A percentile compares a stretch with the other conserved stretches of the same genome.
These are phyloP conservation scores for Pythium insidiosum DNA, from an alignment of 352 stramenopile genomes.

Conservation along the genomic window DNA sequence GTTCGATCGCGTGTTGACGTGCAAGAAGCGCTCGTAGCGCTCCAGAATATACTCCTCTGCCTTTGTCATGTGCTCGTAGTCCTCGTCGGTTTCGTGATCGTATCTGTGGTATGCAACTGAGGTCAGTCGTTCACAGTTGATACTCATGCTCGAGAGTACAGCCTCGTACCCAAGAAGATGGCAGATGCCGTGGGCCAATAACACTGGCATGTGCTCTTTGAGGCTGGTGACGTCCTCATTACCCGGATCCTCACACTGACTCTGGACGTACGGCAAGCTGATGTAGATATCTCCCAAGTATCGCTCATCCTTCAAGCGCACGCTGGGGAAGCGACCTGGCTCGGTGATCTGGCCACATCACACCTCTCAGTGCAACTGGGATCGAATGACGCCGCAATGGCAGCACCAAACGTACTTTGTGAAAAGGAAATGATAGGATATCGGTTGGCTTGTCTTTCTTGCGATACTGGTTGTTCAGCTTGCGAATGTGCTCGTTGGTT, in stretches of 20 bases:
- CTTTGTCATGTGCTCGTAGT: slow-evolving; percentile 72
- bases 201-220: slow-evolving; percentile 57
- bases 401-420: too few relatives aligned
- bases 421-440: slow-evolving; percentile 75
- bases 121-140: neutral
- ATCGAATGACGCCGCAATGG: too few relatives aligned
- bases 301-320: slow-evolving; percentile 39
- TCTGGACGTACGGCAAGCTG: slow-evolving; percentile 67
- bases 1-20: slow-evolving; percentile 6
- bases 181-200: slow-evolving; percentile 73
- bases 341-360: slow-evolving; percentile 24
- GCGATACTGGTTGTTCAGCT: slow-evolving; percentile 60
- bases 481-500: slow-evolving; percentile 64
- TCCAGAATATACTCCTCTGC: slow-evolving; percentile 61
- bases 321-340: slow-evolving; percentile 51
- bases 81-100: slow-evolving; percentile 66
- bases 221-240: slow-evolving; percentile 48
- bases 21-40: slow-evolving; percentile 39
- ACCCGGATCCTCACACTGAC: slow-evolving; percentile 51
- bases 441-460: slow-evolving; percentile 78
- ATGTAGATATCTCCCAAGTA: slow-evolving; percentile 85
- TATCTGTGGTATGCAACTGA: slow-evolving; percentile 36
- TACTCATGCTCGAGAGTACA: neutral
- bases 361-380: too few relatives aligned
- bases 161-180: slow-evolving; percentile 67